phyloP scores from a whole-genome alignment of 129 eudicot species.

The Apium graveolens region DNA sequence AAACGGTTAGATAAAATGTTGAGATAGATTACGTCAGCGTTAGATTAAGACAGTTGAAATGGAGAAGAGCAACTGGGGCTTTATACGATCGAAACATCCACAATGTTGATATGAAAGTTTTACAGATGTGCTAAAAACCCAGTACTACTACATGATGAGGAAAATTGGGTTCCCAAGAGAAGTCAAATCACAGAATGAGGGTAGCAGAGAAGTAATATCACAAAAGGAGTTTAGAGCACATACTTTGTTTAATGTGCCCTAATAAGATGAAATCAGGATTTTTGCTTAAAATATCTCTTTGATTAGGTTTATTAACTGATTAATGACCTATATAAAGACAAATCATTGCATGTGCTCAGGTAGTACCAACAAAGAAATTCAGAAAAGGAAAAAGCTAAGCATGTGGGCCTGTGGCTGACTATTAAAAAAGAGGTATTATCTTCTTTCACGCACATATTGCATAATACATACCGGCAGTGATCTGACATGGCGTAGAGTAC shows the following conservation, averaged over 20 bases:
- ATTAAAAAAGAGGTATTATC: background rate
- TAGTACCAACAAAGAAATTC: background rate
- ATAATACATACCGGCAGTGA: background rate
- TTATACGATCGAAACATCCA: background rate
- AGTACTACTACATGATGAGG: background rate
- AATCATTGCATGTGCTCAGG: background rate
- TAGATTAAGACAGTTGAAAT: background rate
- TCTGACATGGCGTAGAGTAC: background rate
- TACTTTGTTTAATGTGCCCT: background rate
- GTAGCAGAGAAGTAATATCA: too few relatives aligned
- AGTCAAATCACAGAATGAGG: background rate
- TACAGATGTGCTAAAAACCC: background rate
- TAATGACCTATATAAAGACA: background rate
- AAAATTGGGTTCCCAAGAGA: background rate
- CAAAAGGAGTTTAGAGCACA: background rate
- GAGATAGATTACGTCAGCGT: background rate
- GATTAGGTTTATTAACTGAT: too few relatives aligned
- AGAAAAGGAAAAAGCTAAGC: background rate
- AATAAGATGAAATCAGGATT: background rate
- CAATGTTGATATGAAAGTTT: background rate
- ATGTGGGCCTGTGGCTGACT: background rate
- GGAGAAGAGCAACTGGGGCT: background rate
- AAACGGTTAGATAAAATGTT: background rate
- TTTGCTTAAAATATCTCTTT: background rate
- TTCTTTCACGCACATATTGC: background rate